phyloP scores from a whole-genome alignment of 148 eudicot genomes.

The Cornus kousa region DNA sequence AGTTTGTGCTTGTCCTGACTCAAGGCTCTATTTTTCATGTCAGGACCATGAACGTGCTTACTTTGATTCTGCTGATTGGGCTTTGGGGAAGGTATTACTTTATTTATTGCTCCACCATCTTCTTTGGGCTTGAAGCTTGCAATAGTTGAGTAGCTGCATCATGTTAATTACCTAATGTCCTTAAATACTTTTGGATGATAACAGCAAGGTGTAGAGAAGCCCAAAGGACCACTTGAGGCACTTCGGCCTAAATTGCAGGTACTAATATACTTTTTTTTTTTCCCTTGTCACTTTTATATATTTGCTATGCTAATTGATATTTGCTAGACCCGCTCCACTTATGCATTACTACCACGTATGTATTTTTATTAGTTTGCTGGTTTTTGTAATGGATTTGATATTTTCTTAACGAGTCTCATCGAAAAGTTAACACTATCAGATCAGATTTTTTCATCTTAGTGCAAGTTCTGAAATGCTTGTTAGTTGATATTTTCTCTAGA shows the following conservation, averaged over 20 bases:
- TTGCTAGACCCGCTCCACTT: background rate
- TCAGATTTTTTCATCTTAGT: background rate
- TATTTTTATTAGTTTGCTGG: background rate
- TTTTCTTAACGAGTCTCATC: background rate
- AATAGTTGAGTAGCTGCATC: background rate
- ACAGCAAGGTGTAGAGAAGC: conserved; percentile 93
- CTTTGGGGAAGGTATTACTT: conserved; percentile 75
- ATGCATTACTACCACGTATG: background rate
- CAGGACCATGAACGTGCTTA: conserved; percentile 98
- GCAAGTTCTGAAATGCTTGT: background rate
- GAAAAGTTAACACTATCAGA: background rate
- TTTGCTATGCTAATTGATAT: background rate
- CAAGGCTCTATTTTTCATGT: conserved; percentile 20
- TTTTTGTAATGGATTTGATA: background rate
- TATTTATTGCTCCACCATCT: background rate
- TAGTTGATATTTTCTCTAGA: background rate
- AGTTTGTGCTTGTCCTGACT: background rate
- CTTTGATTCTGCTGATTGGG: conserved; percentile 99
- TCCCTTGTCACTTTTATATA: background rate
- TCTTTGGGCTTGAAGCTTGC: conserved; percentile 9
- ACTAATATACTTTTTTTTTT: background rate
- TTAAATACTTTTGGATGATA: conserved; percentile 12
- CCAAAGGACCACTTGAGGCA: conserved; percentile 95
- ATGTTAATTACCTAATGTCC: background rate
- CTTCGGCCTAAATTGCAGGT: conserved; percentile 97